Percentiles rank a stretch among this genome's conserved stretches.
These are phyloP conservation scores for Candida endomychidarum DNA, from an alignment of 805 yeast genomes.

Conservation along the genomic window DNA sequence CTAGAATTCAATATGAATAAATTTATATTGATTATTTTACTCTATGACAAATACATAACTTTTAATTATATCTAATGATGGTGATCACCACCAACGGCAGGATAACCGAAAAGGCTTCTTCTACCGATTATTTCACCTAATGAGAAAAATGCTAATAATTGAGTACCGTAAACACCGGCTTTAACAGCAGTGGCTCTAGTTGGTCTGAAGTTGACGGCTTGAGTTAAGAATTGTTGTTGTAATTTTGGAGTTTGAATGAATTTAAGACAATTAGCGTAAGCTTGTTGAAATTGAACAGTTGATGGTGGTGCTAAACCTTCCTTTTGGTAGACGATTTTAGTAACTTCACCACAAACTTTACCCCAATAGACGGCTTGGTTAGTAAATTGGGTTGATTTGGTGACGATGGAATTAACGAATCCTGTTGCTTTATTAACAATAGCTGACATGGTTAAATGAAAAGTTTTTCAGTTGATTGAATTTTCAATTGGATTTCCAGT, in stretches of 20 bases:
- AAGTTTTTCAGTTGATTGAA: slow-evolving; percentile 10
- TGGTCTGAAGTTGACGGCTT: slow-evolving; percentile 45
- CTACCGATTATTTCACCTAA: slow-evolving; percentile 97
- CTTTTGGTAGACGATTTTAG: slow-evolving; percentile 79
- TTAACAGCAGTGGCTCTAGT: slow-evolving; percentile 58
- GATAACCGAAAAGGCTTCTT: slow-evolving; percentile 90
- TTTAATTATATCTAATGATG: slow-evolving; percentile 25
- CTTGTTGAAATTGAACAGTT: slow-evolving; percentile 68
- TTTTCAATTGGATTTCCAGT: too few species aligned
- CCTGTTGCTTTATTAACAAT: slow-evolving; percentile 42
- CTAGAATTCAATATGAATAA: slow-evolving; percentile 10
- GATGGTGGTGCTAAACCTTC: slow-evolving; percentile 95
- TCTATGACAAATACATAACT: slow-evolving; percentile 3
- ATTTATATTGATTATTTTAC: too few species aligned
- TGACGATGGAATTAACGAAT: slow-evolving; percentile 33
- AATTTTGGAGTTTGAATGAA: slow-evolving; percentile 40
- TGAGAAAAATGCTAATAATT: slow-evolving; percentile 86
- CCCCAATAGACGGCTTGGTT: slow-evolving; percentile 78
- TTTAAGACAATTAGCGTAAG: slow-evolving; percentile 52
- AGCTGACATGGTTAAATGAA: slow-evolving; percentile 38
- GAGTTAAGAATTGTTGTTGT: slow-evolving; percentile 58
- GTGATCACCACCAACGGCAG: slow-evolving; percentile 57
- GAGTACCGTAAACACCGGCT: slow-evolving; percentile 76
- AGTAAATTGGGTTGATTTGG: slow-evolving; percentile 38
- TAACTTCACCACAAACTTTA: slow-evolving; percentile 62